These are phyloP conservation scores for Blastocystis sp. DNA, from an alignment of 352 stramenopile genomes.

Conservation along the genomic window DNA sequence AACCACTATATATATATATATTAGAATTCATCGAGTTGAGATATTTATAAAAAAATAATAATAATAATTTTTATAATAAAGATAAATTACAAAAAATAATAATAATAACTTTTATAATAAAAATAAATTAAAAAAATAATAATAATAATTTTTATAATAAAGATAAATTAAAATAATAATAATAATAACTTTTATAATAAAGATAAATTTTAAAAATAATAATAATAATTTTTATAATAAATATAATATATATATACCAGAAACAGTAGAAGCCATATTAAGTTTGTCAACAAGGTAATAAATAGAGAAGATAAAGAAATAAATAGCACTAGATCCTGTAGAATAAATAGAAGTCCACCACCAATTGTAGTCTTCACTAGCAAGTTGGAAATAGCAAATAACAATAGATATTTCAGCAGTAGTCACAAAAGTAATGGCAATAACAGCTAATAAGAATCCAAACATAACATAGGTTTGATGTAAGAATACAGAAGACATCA, in stretches of 20 bases:
- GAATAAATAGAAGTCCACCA: slow-evolving; percentile 81
- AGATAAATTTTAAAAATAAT: neutral
- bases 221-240: neutral
- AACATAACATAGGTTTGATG: slow-evolving; percentile 99
- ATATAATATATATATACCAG: slow-evolving; percentile 40
- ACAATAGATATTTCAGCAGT: slow-evolving; percentile 94
- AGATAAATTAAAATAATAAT: neutral
- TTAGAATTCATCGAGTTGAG: neutral
- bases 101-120: no score
- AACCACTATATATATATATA: slow-evolving; percentile 53
- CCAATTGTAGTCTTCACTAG: slow-evolving; percentile 90
- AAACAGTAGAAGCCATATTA: slow-evolving; percentile 76
- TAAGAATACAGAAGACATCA: slow-evolving; percentile 95
- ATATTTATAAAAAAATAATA: neutral
- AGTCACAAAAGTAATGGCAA: slow-evolving; percentile 85
- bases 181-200: neutral
- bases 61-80: neutral
- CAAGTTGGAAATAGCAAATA: slow-evolving; percentile 99
- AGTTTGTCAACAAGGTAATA: slow-evolving; percentile 94
- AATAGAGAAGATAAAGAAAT: slow-evolving; percentile 94
- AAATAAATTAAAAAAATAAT: neutral
- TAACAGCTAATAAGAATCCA: slow-evolving; percentile 91
- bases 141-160: neutral
- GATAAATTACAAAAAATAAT: neutral
- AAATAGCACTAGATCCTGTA: slow-evolving; percentile 75